A percentile compares a stretch with the other conserved stretches of the same genome.
Conservation (phyloP, 768 basidiomycete genomes). For the Boletellus ananiceps region DNA sequence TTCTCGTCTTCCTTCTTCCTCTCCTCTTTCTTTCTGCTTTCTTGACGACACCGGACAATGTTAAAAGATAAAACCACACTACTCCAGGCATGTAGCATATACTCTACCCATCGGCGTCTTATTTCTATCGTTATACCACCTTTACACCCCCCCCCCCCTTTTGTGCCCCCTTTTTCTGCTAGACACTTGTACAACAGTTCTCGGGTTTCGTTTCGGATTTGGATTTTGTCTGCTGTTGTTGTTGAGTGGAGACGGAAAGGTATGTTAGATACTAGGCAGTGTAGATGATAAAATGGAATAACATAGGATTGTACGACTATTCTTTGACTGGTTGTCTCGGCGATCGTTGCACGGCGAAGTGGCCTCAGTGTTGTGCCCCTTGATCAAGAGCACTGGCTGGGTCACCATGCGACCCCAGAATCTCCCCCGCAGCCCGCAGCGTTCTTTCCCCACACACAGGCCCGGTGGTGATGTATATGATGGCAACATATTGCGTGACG, state of each 20-base stretch:
- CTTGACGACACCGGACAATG: constrained; percentile 8
- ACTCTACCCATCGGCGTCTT: constrained; percentile 7
- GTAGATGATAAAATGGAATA: constrained; percentile 12
- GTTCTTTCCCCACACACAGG: background rate
- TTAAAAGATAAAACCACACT: constrained; percentile 13
- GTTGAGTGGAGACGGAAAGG: background rate
- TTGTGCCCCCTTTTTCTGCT: background rate
- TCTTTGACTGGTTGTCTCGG: background rate
- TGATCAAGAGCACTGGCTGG: no score
- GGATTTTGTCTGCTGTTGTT: background rate
- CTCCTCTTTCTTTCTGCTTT: background rate
- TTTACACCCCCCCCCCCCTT: background rate
- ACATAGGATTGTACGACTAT: constrained; percentile 7
- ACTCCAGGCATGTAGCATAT: constrained; percentile 24
- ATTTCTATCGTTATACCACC: constrained; percentile 25
- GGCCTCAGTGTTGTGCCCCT: background rate
- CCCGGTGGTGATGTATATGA: background rate
- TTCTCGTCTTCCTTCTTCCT: background rate
- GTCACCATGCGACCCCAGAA: background rate
- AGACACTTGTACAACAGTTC: background rate
- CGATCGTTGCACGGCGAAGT: background rate
- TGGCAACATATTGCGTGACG: background rate
- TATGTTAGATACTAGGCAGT: constrained; percentile 19
- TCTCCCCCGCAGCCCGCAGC: background rate
- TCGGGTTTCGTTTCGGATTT: constrained; percentile 1